These are phyloP conservation scores for Babesia ovis DNA, from an alignment of 169 alveolate species.

Conservation along the genomic window DNA sequence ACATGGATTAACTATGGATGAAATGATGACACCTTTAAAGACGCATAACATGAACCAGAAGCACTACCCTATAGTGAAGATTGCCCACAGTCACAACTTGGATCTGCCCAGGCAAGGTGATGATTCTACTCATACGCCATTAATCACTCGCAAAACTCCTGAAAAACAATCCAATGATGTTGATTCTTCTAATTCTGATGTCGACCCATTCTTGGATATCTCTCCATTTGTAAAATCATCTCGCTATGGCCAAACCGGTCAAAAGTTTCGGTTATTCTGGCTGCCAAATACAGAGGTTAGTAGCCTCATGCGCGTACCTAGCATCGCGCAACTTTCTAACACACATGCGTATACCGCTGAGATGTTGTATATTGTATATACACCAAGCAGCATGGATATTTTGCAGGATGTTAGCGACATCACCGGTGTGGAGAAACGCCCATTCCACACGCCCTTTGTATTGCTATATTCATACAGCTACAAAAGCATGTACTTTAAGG, in stretches of 20 bases:
- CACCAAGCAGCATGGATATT: slow-evolving; percentile 55
- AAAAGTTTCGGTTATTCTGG: slow-evolving; percentile 55
- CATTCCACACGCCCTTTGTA: slow-evolving; percentile 51
- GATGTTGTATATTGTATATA: slow-evolving; percentile 48
- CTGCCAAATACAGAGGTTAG: slow-evolving; percentile 55
- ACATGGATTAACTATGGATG: not conserved
- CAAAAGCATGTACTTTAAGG: slow-evolving; percentile 65
- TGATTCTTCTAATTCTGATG: not conserved
- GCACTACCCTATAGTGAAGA: not conserved
- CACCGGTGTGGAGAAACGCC: slow-evolving; percentile 24
- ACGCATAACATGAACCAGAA: not conserved
- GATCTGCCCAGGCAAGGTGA: not conserved
- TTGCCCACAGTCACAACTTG: not conserved
- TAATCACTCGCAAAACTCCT: slow-evolving; percentile 2
- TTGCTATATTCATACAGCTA: slow-evolving; percentile 55
- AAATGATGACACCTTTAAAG: not conserved
- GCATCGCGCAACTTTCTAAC: slow-evolving; percentile 40
- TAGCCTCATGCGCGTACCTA: slow-evolving; percentile 62
- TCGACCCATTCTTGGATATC: not conserved
- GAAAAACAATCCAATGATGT: not conserved
- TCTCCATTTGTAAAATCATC: slow-evolving; percentile 35
- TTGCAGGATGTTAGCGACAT: slow-evolving; percentile 53
- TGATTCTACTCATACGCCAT: slow-evolving; percentile 9
- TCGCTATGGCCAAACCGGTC: slow-evolving; percentile 34
- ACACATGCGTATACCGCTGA: slow-evolving; percentile 13